Evolutionary conservation across 2,329 filamentous ascomycete species (phyloP), one percentile per base, ranked within the genome.

Genomic region (Aspergillus fumigatiaffinis): DNA sequence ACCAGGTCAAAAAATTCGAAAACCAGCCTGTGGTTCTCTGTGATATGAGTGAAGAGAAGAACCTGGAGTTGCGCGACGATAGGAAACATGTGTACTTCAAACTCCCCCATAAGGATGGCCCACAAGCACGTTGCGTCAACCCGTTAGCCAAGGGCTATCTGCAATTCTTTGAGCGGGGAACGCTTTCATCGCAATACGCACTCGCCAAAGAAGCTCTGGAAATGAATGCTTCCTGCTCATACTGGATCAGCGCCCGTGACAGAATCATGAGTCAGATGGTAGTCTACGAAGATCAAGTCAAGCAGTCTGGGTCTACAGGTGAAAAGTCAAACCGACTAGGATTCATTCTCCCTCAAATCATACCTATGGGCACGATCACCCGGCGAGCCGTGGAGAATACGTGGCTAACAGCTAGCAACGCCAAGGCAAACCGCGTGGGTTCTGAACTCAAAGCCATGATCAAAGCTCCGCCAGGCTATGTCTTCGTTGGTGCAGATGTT

Each of bases 171-270:
- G 94, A 99, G 67, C 90, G 89, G 38, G 93, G 92, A 0, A 90
- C 84, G 0, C 78, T 99, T 3, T 90, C 91, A 0, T 97, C 93
- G 0, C 89, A 96, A 72, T 97, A 89, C 67, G 73, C 86, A 0
- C 93, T 97, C 67, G 94, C 94, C 0, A 97, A 95, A 69, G 92
- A 96, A 72, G 94, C 95, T 0, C 79, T 99, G 47, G 90, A 97
- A 66, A 99, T 99, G 94, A 99, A 99, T 66, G 92, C 94, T 0
- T 96, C 92, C 0, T 99, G 95, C 71, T 97, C 93, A 0, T 99
- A 99, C 75, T 99, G 95, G 94, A 97, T 99, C 66, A 96, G 91
- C 68, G 92, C 94, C 17, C 84, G 94, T 60, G 91, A 96, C 69
- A 83, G 94, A 51, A 99, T 99, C 74, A 93, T 80, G 82, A 90